Base-by-base conservation (phyloP, 176 grass and related monocot genomes). In the Oropetium thomaeum region DNA sequence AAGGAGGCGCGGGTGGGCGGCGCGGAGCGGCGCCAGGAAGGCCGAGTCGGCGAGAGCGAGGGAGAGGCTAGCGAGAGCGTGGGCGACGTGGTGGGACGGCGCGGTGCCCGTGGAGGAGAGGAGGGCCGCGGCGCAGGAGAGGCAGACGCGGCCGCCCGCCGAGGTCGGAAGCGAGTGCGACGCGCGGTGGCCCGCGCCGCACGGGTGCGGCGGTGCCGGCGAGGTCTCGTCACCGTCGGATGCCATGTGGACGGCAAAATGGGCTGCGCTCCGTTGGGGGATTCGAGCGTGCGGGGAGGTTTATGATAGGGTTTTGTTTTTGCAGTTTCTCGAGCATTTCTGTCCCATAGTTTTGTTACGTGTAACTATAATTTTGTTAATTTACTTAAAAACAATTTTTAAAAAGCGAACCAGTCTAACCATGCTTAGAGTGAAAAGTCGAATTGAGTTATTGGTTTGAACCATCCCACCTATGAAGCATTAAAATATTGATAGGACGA, bases 1-100 rank as follows among this genome's bases (percentile, higher is more conserved):
- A 26, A 93, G 83, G 30, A 97, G 65, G 77, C 86, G 88, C 11
- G 88, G 90, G 69, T 93, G 94, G 40, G 79, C 57, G 2, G 57
- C 44, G 47, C 83, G 63, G 42, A 97, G 69, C 38, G 73, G 69
- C 2, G 30, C 69, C 17, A 86, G 65, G 79, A 92, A 92, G 49
- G 84, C 55, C 44, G 71, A 78, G 82, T 82, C 86, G 25, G 74
- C 79, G 64, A 97, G 86, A 44, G 94, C 94, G 45, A 89, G 42
- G 54, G 94, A 91, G 77, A 97, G 83, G 62, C 75, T 87, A 61
- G 88, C 87, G 48, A 97, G 94, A 39, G 67, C 94, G 65, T 91
- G 89, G 74, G 94, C 88, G 78, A 97, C 81, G 86, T 93, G 94
- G 83, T 93, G 90, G 20, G 90, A 78, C 45, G 87, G 83, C 60